A percentile compares a stretch with the other conserved stretches of the same genome.
Evolutionary conservation across 192 early-diverging fungal genomes (phyloP).

Genomic region (Umbelopsis vinacea): DNA sequence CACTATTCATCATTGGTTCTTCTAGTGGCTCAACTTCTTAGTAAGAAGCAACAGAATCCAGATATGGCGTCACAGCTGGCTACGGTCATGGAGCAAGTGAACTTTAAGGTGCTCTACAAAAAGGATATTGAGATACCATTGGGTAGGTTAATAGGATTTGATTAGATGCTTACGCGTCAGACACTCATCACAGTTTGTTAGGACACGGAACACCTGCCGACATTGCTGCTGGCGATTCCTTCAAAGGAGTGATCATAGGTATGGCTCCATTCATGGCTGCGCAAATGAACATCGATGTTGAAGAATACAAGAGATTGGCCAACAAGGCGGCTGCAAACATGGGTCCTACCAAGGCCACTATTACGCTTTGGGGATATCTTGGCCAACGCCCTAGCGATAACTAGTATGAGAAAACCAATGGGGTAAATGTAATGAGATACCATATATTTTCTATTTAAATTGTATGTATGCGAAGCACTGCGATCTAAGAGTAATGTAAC

Average conservation of each 20-base stretch:
- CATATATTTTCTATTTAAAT: background rate
- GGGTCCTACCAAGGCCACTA: background rate
- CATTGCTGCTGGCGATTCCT: background rate
- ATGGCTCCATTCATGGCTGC: slow-evolving; percentile 12
- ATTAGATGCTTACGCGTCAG: background rate
- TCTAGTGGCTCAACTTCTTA: background rate
- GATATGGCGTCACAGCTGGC: background rate
- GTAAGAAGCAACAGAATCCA: background rate
- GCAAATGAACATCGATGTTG: background rate
- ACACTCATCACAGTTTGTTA: background rate
- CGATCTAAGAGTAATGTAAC: too few relatives aligned
- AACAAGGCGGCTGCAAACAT: background rate
- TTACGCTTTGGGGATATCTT: slow-evolving; percentile 1
- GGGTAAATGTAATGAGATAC: background rate
- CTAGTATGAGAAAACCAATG: too few relatives aligned
- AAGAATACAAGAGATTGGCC: background rate
- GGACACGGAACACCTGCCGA: background rate
- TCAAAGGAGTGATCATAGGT: background rate
- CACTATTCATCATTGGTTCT: background rate
- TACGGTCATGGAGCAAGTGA: background rate
- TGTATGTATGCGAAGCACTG: background rate
- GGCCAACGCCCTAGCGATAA: background rate
- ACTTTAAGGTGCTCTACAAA: background rate
- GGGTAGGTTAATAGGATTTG: background rate
- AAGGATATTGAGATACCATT: background rate